Percentiles rank a stretch among this genome's conserved stretches.
Conservation (phyloP, 345 rosid genomes). For the Salix caprea region DNA sequence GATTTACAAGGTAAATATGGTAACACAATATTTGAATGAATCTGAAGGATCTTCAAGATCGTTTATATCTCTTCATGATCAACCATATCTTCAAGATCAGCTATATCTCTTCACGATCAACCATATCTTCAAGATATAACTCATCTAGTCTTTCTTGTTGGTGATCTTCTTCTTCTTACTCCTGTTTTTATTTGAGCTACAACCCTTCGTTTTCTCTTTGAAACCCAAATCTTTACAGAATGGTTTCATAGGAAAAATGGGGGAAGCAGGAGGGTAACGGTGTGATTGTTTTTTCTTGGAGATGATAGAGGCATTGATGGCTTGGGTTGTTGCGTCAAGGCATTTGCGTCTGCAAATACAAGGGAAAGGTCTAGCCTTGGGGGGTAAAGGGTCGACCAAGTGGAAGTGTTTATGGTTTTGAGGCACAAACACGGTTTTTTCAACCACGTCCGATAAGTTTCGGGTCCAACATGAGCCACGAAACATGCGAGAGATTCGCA, state of each 20-base stretch:
- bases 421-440: slow-evolving; percentile 34
- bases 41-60: no score
- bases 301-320: slow-evolving; percentile 14
- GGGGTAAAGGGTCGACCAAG: slow-evolving; percentile 15
- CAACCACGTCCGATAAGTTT: slow-evolving; percentile 54
- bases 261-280: slow-evolving; percentile 35
- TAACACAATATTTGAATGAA: no score
- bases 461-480: slow-evolving; percentile 62
- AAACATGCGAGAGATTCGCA: slow-evolving; percentile 57
- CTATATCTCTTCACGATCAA: no score
- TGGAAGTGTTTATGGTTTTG: slow-evolving; percentile 10
- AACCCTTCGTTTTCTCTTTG: slow-evolving; percentile 12
- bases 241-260: slow-evolving; percentile 34
- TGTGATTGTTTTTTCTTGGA: slow-evolving; percentile 28
- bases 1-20: no score
- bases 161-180: slow-evolving; percentile 17
- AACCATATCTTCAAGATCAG: no score
- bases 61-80: no score
- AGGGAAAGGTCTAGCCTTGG: slow-evolving; percentile 32
- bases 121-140: no score
- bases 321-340: slow-evolving; percentile 13
- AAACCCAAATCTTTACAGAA: slow-evolving; percentile 18
- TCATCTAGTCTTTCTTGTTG: no score
- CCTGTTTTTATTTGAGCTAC: not conserved
- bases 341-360: slow-evolving; percentile 40